These are phyloP conservation scores for Moesziomyces parantarcticus DNA, from an alignment of 1,284 basidiomycete genomes.

Conservation along the genomic window DNA sequence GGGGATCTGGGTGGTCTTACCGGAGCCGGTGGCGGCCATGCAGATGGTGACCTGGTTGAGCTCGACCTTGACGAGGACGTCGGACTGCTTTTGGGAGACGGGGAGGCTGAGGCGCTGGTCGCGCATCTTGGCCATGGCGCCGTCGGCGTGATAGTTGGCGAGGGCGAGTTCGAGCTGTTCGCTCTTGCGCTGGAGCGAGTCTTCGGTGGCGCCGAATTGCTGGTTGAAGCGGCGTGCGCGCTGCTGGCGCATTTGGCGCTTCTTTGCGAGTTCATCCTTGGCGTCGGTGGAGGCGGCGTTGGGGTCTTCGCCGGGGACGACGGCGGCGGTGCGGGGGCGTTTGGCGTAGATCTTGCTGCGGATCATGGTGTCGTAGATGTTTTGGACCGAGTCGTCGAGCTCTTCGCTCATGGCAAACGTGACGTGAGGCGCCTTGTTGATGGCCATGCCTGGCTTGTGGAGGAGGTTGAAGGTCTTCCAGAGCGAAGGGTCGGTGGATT, in stretches of 20 bases:
- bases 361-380: slow-evolving; percentile 76
- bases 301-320: slow-evolving; percentile 41
- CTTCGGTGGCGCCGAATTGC: slow-evolving; percentile 54
- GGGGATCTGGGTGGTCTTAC: slow-evolving; percentile 95
- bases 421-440: slow-evolving; percentile 78
- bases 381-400: slow-evolving; percentile 80
- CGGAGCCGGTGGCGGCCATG: slow-evolving; percentile 94
- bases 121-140: slow-evolving; percentile 77
- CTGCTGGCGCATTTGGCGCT: slow-evolving; percentile 34
- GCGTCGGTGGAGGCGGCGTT: slow-evolving; percentile 59
- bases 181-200: slow-evolving; percentile 73
- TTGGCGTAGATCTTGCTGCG: slow-evolving; percentile 66
- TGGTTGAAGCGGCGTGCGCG: slow-evolving; percentile 38
- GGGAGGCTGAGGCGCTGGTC: slow-evolving; percentile 77
- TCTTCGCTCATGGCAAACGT: slow-evolving; percentile 77
- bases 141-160: slow-evolving; percentile 76
- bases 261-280: slow-evolving; percentile 51
- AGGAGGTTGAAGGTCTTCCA: slow-evolving; percentile 77
- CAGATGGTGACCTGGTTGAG: slow-evolving; percentile 88
- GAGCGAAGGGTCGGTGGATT: slow-evolving; percentile 80
- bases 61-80: slow-evolving; percentile 74
- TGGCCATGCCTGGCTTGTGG: slow-evolving; percentile 60
- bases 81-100: slow-evolving; percentile 70
- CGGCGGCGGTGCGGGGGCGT: slow-evolving; percentile 54
- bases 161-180: slow-evolving; percentile 73